Base-by-base conservation (phyloP, 148 eudicot species). In the Limonium bicolor region DNA sequence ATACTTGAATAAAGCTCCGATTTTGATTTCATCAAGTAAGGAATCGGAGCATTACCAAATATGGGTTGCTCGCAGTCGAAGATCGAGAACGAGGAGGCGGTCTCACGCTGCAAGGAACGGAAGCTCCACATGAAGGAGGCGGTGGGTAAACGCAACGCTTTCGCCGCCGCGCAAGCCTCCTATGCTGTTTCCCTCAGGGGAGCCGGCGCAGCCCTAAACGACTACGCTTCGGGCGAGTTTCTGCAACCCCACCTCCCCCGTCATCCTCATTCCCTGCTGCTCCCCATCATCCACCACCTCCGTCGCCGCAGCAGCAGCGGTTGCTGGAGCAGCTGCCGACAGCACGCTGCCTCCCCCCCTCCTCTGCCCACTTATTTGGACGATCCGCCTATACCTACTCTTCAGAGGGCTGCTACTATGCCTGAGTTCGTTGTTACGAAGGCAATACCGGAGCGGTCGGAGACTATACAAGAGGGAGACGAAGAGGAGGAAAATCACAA, bases 11-110 rank as follows among this genome's bases (percentile, higher is more conserved):
- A 32, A 10, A 10, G 36, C 11, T 32, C 6, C 2, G 13, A 10
- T 5, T 16, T 40, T 40, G 9, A 7, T 1, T 40, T 6, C 19
- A 16, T 40, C 22, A 40, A 18, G 22, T n/a, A 16, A 6, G 22
- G 7, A 16, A 13, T 1, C n/a, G 18, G 13, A 27, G 7, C 50
- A 37, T 39, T 15, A 20, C 55, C 9, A 18, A 26, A 43, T 18
- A 84, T 87, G 96, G 96, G 96, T 0, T 87, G 96, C 50, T 64
- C 73, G 0, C 96, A 82, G 56, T 87, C 96, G 2, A 87, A 78
- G 71, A 76, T 87, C 74, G 96, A 87, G 73, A 79, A 78, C 55
- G 96, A 87, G 26, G 96, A 87, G 35, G 70, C 86, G 0, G 94
- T 86, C 5, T 50, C 70, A 2, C 55, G 96, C 44, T 87, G 96